Conservation (phyloP, 2,329 filamentous ascomycete species). For the Scytalidium sp. region DNA sequence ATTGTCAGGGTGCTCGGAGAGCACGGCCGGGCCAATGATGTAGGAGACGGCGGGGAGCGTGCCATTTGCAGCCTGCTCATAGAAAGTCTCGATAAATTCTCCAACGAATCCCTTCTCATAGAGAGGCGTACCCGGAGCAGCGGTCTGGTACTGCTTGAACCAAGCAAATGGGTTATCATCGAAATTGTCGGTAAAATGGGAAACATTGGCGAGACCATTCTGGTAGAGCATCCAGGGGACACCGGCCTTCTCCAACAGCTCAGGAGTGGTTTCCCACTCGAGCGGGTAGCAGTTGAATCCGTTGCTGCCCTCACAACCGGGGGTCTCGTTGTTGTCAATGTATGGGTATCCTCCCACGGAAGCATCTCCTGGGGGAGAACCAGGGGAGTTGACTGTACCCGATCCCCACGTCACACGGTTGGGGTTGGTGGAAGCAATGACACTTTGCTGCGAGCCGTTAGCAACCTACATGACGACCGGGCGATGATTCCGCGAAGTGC, state of each 20-base stretch:
- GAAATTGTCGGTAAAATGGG: constrained; percentile 43
- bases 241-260: constrained; percentile 38
- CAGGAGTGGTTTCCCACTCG: constrained; percentile 43
- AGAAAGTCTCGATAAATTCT: constrained; percentile 42
- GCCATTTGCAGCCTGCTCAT: constrained; percentile 45
- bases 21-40: constrained; percentile 45
- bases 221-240: constrained; percentile 45
- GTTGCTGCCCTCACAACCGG: constrained; percentile 34
- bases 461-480: too few relatives aligned
- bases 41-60: constrained; percentile 49
- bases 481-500: too few relatives aligned
- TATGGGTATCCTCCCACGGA: constrained; percentile 37
- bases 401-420: constrained; percentile 43
- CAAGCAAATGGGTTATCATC: constrained; percentile 44
- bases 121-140: constrained; percentile 31
- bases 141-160: constrained; percentile 44
- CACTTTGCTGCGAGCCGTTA: constrained; percentile 40
- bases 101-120: constrained; percentile 34
- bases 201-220: too few relatives aligned
- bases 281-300: constrained; percentile 44
- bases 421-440: constrained; percentile 41
- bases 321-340: constrained; percentile 43
- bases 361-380: constrained; percentile 31
- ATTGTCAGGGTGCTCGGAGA: constrained; percentile 52
- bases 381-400: constrained; percentile 41